Percentiles rank a stretch among this genome's conserved stretches.
phyloP scores from a whole-genome alignment of 305 asterid species.

The Rubia occidens region DNA sequence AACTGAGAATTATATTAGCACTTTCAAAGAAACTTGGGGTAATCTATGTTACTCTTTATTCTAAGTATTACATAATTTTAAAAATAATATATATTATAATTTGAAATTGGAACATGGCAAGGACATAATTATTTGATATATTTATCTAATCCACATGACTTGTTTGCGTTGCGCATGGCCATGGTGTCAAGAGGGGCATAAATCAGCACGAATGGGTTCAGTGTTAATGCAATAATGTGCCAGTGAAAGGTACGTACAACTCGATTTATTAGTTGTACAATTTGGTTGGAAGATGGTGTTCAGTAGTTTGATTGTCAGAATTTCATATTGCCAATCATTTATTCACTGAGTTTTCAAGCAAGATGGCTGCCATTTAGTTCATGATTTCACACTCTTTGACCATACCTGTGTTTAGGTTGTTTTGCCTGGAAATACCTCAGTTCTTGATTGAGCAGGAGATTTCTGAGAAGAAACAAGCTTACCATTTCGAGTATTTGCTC shows the following conservation, averaged over 20 bases:
- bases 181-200: constrained; percentile 7
- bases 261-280: constrained; percentile 8
- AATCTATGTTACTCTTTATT: too few species aligned
- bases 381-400: constrained; percentile 5
- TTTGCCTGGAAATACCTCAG: constrained; percentile 10
- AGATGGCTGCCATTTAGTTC: neutral
- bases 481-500: too few species aligned
- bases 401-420: neutral
- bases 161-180: constrained; percentile 5
- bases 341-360: too few species aligned
- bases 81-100: too few species aligned
- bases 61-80: too few species aligned
- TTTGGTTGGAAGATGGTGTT: neutral
- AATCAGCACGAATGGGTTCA: constrained; percentile 15
- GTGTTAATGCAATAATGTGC: neutral
- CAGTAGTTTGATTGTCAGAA: neutral
- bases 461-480: too few species aligned
- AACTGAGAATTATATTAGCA: too few species aligned
- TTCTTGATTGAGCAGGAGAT: constrained; percentile 5
- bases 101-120: neutral
- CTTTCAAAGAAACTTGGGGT: too few species aligned
- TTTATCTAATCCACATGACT: neutral
- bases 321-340: too few species aligned
- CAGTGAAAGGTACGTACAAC: neutral
- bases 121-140: neutral